Base-by-base conservation (phyloP, 2,329 filamentous ascomycete species). In the Trichoderma brevicompactum region DNA sequence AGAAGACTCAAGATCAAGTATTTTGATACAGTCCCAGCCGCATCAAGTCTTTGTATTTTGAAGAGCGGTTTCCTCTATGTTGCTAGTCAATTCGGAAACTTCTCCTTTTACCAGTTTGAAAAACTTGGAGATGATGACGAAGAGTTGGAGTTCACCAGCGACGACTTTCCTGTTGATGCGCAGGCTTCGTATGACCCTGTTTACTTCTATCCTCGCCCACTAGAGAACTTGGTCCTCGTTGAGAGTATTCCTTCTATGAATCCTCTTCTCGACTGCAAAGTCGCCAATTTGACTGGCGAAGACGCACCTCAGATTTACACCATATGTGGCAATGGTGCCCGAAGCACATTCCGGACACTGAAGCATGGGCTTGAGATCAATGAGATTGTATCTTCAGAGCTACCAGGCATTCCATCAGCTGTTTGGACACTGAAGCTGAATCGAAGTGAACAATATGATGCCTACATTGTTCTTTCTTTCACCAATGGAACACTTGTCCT, bases 231-330 rank as follows among this genome's bases (percentile, higher is more conserved):
- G 71, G 91, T 90, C 34, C 81, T 96, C 7, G 91, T 96, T 12
- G 92, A 97, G 75, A 92, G 88, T 72, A 89, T 97, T 70, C 87
- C 94, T 70, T 91, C 93, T 8, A 89, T 97, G 84, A 97, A 96
- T 73, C 94, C 96, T 2, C 82, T 97, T 55, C 86, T 97, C 75
- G 93, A 94, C 74, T 94, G 92, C 79, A 94, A 96, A 76, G 88
- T 99, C 32, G 91, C 91, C 53, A 98, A 99, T 71, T 81, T 97
- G 36, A 92, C 91, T 0, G 89, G 92, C 52, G 95, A 98, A 69
- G 95, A 98, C 75, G 94, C 94, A 5, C 95, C 95, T 12, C 96
- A 99, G 74, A 96, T 99, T 28, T 99, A 97, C 77, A 90, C 93
- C 0, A 87, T 97, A 46, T 96, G 92, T 74, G 95, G 96, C 9